Evolutionary conservation across 768 basidiomycete species (phyloP).

Genomic region (Podaxis rugospora): DNA sequence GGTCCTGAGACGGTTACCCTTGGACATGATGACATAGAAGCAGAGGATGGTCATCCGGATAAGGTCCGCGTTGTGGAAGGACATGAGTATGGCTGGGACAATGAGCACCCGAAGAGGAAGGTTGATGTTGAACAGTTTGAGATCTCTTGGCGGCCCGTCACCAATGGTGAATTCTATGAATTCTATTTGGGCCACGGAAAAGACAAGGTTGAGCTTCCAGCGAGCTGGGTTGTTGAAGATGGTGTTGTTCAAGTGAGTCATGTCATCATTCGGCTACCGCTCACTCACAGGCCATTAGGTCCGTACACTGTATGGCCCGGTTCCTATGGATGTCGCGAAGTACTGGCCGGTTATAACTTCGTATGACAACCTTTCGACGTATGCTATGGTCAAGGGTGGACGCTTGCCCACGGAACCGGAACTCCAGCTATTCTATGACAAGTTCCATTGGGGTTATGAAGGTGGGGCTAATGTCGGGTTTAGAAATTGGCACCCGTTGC

Average conservation of each 20-base stretch:
- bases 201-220: slow-evolving; percentile 50
- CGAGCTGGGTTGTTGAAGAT: slow-evolving; percentile 65
- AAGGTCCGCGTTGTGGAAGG: slow-evolving; percentile 33
- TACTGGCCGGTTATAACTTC: slow-evolving; percentile 86
- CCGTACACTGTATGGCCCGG: slow-evolving; percentile 83
- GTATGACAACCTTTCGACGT: slow-evolving; percentile 73
- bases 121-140: slow-evolving; percentile 66
- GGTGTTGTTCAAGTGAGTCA: slow-evolving; percentile 44
- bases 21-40: slow-evolving; percentile 83
- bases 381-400: slow-evolving; percentile 85
- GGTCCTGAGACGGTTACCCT: slow-evolving; percentile 56
- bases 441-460: slow-evolving; percentile 68
- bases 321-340: slow-evolving; percentile 68
- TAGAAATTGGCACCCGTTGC: slow-evolving; percentile 89
- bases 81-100: slow-evolving; percentile 93
- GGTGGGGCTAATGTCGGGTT: slow-evolving; percentile 83
- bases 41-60: slow-evolving; percentile 44
- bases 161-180: slow-evolving; percentile 79
- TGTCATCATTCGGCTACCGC: not conserved
- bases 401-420: slow-evolving; percentile 90
- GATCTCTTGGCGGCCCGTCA: slow-evolving; percentile 83
- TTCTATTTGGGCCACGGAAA: slow-evolving; percentile 50
- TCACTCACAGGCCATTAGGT: slow-evolving; percentile 36
- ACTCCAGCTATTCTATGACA: slow-evolving; percentile 73
- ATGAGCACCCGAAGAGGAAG: slow-evolving; percentile 69